phyloP scores from a whole-genome alignment of 2,329 filamentous ascomycete species.

The Fusarium dimerum region DNA sequence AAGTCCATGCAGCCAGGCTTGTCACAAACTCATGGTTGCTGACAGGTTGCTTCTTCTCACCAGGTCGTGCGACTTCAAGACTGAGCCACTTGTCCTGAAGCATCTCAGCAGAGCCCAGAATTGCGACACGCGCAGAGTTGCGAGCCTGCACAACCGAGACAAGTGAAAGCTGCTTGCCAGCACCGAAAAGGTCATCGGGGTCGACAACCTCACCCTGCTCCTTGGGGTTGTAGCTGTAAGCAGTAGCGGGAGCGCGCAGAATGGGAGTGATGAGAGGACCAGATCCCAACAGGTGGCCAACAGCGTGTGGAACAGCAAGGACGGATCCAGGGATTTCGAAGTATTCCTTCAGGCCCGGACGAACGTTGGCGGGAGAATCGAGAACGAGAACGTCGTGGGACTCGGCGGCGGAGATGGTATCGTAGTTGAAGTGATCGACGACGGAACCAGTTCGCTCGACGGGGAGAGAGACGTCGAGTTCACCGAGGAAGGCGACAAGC shows the following conservation, averaged over 20 bases:
- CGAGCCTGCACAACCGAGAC: slow-evolving; percentile 87
- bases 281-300: slow-evolving; percentile 80
- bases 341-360: slow-evolving; percentile 72
- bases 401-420: slow-evolving; percentile 72
- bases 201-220: slow-evolving; percentile 69
- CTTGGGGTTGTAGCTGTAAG: slow-evolving; percentile 93
- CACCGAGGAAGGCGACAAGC: slow-evolving; percentile 76
- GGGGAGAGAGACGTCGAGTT: slow-evolving; percentile 88
- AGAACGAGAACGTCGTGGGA: slow-evolving; percentile 87
- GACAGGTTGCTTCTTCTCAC: slow-evolving; percentile 57
- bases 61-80: slow-evolving; percentile 68
- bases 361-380: slow-evolving; percentile 64
- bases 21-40: slow-evolving; percentile 84
- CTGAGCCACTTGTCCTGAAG: slow-evolving; percentile 89
- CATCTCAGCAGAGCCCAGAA: slow-evolving; percentile 84
- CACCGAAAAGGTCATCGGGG: slow-evolving; percentile 78
- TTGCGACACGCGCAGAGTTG: slow-evolving; percentile 86
- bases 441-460: slow-evolving; percentile 81
- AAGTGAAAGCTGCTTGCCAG: slow-evolving; percentile 79
- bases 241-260: slow-evolving; percentile 77
- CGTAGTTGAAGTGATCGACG: slow-evolving; percentile 96
- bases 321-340: slow-evolving; percentile 61
- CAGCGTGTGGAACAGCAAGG: slow-evolving; percentile 78
- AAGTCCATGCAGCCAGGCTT: slow-evolving; percentile 89
- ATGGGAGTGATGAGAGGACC: slow-evolving; percentile 78